Base-by-base conservation (phyloP, 164 flowering plant genomes). In the Vitis riparia region DNA sequence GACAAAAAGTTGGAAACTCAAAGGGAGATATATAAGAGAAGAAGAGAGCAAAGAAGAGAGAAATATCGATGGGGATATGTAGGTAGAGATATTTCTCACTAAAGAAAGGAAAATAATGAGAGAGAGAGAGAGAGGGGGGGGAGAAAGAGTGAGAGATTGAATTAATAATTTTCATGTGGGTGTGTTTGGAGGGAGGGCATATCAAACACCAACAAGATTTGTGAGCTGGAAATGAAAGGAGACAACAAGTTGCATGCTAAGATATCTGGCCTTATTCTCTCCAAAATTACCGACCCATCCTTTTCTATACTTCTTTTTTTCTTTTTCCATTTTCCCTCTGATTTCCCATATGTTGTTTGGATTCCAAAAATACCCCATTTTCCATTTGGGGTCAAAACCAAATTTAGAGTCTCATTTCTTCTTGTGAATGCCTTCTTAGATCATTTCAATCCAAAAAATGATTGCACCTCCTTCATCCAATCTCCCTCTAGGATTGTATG, bases 221-320 rank as follows among this genome's bases (percentile, higher is more conserved):
- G 51, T 79, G 80, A 84, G 87, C 83, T 81, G 85, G 83, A 78
- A 23, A 65, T 71, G 76, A 69, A 71, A 64, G 68, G 72, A 65
- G 76, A 77, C 82, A 79, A 61, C 68, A 30, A 76, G 72, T n/a
- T 69, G 57, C 65, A 52, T 51, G 57, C 37, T 47, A 17, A 11
- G 23, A 52, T 29, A 13, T 55, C 23, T 59, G 68, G 68, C 70
- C 47, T 61, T 30, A 53, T 66, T 75, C 76, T 37, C 52, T 19
- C 73, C 14, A 1, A 74, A 68, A 50, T 75, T 47, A 63, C 73
- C 55, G 71, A 27, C 67, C 71, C 59, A 64, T 55, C 76, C 66
- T 62, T 53, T 37, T 62, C 17, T n/a, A 5, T 37, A 37, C 44
- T 37, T 37, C 44, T 6, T 37, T 37, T 32, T 37, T 37, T 37